Evolutionary conservation across 2,329 filamentous ascomycete species (phyloP).

Genomic region (Venturia pyrina): DNA sequence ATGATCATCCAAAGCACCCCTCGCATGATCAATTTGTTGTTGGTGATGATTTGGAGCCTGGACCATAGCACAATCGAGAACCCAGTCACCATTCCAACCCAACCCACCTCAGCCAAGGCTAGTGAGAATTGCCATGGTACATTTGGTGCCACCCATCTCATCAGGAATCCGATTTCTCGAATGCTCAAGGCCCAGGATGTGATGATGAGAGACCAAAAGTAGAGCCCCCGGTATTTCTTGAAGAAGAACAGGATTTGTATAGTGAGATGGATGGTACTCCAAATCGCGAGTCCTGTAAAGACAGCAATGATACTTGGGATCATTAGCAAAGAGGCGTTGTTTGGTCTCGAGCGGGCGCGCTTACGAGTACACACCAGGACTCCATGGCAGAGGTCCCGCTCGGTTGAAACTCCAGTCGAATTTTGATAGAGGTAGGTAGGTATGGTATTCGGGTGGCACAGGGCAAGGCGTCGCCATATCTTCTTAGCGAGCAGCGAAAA

Average conservation of each 20-base stretch:
- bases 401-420: conserved; percentile 10
- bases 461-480: background rate
- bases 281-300: conserved; percentile 21
- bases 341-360: background rate
- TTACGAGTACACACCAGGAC: conserved; percentile 8
- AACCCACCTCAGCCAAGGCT: conserved; percentile 39
- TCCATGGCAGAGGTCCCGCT: background rate
- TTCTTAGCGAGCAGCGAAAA: background rate
- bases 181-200: conserved; percentile 38
- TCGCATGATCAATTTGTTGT: conserved; percentile 38
- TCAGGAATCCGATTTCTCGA: conserved; percentile 33
- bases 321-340: background rate
- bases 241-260: conserved; percentile 39
- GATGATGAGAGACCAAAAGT: conserved; percentile 40
- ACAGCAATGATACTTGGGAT: background rate
- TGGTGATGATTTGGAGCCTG: conserved; percentile 49
- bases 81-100: conserved; percentile 52
- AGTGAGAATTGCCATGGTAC: conserved; percentile 8
- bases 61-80: conserved; percentile 54
- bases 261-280: conserved; percentile 36
- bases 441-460: conserved; percentile 1
- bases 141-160: conserved; percentile 24
- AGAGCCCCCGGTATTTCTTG: conserved; percentile 36
- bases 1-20: conserved; percentile 49
- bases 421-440: background rate